Conservation (phyloP, 208 protist genomes). For the Tritrichomonas musculus region DNA sequence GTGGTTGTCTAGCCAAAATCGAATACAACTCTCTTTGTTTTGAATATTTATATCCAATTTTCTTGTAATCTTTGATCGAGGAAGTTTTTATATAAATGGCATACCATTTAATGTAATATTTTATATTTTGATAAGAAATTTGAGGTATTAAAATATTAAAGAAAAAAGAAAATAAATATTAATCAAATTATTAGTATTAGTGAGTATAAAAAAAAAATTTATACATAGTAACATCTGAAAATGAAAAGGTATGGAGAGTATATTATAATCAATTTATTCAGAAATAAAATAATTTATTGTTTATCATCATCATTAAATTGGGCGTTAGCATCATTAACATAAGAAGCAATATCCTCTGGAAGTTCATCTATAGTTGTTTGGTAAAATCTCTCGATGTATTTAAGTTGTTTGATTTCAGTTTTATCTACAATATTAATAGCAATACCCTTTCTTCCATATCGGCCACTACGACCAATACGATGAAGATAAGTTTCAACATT, state of each 20-base stretch:
- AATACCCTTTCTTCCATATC: conserved; percentile 91
- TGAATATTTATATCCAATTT: too few species aligned
- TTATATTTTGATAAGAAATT: too few species aligned
- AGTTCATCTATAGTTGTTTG: conserved; percentile 86
- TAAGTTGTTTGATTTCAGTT: conserved; percentile 69
- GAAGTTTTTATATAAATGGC: too few species aligned
- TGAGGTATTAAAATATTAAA: not conserved
- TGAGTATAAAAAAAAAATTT: not conserved
- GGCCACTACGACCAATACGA: conserved; percentile 82
- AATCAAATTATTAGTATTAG: not conserved
- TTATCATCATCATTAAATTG: not conserved
- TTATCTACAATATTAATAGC: conserved; percentile 94
- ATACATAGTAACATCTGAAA: not conserved
- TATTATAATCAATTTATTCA: not conserved
- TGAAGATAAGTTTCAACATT: conserved; percentile 71
- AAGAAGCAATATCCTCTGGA: conserved; percentile 59
- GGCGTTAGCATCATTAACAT: conserved; percentile 23
- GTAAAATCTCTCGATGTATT: conserved; percentile 92
- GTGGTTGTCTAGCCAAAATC: too few species aligned
- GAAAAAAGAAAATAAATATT: not conserved
- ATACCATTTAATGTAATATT: too few species aligned
- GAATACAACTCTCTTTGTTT: too few species aligned
- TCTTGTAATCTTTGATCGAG: too few species aligned
- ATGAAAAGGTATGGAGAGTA: not conserved
- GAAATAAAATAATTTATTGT: not conserved